Evolutionary conservation across 1,284 basidiomycete species (phyloP).

Genomic region (Ustilago shanxiensis): DNA sequence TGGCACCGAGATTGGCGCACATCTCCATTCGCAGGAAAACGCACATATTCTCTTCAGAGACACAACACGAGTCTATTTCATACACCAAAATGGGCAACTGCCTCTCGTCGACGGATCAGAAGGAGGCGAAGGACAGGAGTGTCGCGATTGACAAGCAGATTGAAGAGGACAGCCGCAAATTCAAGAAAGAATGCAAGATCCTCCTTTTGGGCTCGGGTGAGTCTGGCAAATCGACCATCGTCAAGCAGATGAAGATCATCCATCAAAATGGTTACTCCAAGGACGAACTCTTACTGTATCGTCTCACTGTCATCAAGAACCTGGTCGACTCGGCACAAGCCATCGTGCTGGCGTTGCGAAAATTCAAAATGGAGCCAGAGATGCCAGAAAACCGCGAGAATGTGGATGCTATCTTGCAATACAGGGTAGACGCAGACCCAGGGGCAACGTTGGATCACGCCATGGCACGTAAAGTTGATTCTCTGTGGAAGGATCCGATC

Average conservation of each 20-base stretch:
- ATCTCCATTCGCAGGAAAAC: not conserved
- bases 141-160: slow-evolving; percentile 74
- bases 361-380: slow-evolving; percentile 86
- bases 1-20: not conserved
- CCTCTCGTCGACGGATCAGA: slow-evolving; percentile 61
- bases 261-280: slow-evolving; percentile 91
- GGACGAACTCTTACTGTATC: slow-evolving; percentile 83
- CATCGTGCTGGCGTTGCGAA: slow-evolving; percentile 88
- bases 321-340: slow-evolving; percentile 80
- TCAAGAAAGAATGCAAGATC: slow-evolving; percentile 94
- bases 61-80: not conserved
- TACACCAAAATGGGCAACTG: slow-evolving; percentile 60
- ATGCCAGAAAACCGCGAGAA: slow-evolving; percentile 78
- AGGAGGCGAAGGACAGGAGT: slow-evolving; percentile 62
- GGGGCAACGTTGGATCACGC: slow-evolving; percentile 70
- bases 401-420: slow-evolving; percentile 74
- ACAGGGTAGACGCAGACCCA: slow-evolving; percentile 65
- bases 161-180: slow-evolving; percentile 75
- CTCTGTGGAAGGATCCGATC: slow-evolving; percentile 91
- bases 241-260: slow-evolving; percentile 99
- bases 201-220: slow-evolving; percentile 85
- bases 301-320: slow-evolving; percentile 77
- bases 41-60: not conserved
- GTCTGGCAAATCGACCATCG: slow-evolving; percentile 94
- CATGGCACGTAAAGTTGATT: slow-evolving; percentile 79